Percentiles rank a stretch among this genome's conserved stretches.
Conservation (phyloP, 352 stramenopile species). For the Phytophthora tentaculata region DNA sequence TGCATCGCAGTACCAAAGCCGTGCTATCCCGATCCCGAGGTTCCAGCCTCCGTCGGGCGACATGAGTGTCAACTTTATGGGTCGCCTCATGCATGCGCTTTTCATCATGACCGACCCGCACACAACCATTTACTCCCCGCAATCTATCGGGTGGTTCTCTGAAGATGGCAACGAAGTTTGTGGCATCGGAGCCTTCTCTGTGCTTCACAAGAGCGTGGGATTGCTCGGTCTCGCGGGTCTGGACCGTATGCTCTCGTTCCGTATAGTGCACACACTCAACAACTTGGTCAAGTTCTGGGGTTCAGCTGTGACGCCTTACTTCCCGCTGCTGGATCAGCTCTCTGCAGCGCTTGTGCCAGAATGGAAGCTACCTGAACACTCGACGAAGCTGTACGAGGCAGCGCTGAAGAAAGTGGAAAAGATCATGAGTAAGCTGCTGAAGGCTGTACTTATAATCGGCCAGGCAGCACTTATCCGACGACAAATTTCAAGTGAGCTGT, state of each 20-base stretch:
- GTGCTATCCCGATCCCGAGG: conserved; percentile 92
- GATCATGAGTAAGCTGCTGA: conserved; percentile 94
- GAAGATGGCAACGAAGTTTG: conserved; percentile 87
- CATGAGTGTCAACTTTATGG: conserved; percentile 94
- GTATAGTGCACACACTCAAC: conserved; percentile 93
- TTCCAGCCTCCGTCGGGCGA: conserved; percentile 86
- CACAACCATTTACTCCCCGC: conserved; percentile 91
- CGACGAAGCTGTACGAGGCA: conserved; percentile 84
- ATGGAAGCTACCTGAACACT: conserved; percentile 91
- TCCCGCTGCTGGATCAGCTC: conserved; percentile 89
- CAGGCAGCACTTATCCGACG: conserved; percentile 94
- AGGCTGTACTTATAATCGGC: conserved; percentile 93
- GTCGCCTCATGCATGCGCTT: conserved; percentile 91
- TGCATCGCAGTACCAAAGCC: conserved; percentile 91
- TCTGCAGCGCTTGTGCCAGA: conserved; percentile 83
- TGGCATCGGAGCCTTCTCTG: conserved; percentile 88
- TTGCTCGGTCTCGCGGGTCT: conserved; percentile 91
- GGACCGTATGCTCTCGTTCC: conserved; percentile 93
- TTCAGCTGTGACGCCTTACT: conserved; percentile 90
- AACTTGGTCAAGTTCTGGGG: conserved; percentile 94
- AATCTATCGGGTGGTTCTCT: conserved; percentile 94
- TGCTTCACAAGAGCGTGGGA: conserved; percentile 92
- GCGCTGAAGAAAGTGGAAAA: conserved; percentile 94
- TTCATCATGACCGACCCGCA: conserved; percentile 94
- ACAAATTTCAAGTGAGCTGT: conserved; percentile 92